Base-by-base conservation (phyloP, 2,329 filamentous ascomycete species). In the Dendrostoma leiphaemia region DNA sequence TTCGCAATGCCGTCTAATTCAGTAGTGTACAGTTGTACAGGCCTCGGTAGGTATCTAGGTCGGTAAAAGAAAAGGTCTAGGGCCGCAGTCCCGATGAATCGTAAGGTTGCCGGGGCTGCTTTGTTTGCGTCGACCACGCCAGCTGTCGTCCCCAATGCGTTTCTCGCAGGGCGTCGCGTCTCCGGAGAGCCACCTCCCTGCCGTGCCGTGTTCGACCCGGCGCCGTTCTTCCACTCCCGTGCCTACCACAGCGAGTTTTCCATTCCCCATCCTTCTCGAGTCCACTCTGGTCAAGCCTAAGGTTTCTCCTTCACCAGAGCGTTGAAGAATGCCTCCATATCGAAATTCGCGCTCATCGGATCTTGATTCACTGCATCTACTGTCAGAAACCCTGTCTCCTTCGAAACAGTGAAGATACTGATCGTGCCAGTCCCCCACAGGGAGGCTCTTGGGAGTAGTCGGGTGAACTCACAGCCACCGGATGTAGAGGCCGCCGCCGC, bases 311-410 rank as follows among this genome's bases (percentile, higher is more conserved):
- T 73, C 61, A 73, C 64, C 64, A 91, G 75, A 65, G 83, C 79
- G 67, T 84, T 82, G 72, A 96, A 75, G 73, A 84, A 90, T 64
- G 89, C 86, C 80, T 97, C 93, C 64, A 97, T 81, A 71, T 99
- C 92, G 77, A 97, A 97, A 69, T 91, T 90, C 69, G 91, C 85
- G 77, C 94, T 85, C 69, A 87, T 84, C 58, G 88, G 88, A 75
- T 97, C 69, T 62, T 67, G 65, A 64, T 65, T 65, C 49, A 67
- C 69, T 72, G 44, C 19, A 40, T 31, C 69, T 67, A 62, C 66
- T 66, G 54, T 69, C 61, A 58, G 56, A 28, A 34, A n/a, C 26
- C n/a, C n/a, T 8, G 12, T 10, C 41, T n/a, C 7, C 24, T 9
- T 28, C 23, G 15, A 40, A 17, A n/a, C n/a, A n/a, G n/a, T n/a